phyloP scores from a whole-genome alignment of 805 yeast genomes.

The Lachancea nothofagi region DNA sequence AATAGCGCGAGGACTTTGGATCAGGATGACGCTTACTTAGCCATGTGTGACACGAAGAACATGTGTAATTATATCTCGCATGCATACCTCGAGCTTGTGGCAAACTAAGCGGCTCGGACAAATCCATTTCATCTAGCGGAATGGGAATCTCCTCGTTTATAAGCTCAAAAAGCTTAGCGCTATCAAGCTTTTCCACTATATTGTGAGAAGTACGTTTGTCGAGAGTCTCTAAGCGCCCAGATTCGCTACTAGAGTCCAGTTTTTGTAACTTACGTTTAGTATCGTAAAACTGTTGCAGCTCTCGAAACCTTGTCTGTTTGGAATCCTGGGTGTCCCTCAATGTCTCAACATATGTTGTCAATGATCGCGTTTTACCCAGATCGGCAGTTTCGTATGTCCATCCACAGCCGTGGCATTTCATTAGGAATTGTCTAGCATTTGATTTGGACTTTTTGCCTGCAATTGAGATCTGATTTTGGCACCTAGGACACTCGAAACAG shows the following conservation, averaged over 20 bases:
- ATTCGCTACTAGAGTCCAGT: background rate
- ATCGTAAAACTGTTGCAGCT: constrained; percentile 1
- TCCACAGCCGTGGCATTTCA: constrained; percentile 11
- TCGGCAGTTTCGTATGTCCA: background rate
- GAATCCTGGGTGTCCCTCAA: background rate
- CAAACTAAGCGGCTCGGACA: background rate
- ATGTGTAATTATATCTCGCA: constrained; percentile 3
- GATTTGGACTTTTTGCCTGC: background rate
- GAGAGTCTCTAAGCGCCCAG: background rate
- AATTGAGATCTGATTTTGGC: constrained; percentile 5
- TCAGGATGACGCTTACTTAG: constrained; percentile 1
- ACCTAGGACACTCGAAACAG: constrained; percentile 12
- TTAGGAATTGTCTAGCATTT: background rate
- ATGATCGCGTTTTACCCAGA: background rate
- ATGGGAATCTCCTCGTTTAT: constrained; percentile 5
- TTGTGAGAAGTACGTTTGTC: constrained; percentile 1
- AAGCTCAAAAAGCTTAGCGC: constrained; percentile 5
- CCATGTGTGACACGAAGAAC: constrained; percentile 3
- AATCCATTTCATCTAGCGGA: background rate
- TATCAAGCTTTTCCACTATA: background rate
- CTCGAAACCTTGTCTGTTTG: constrained; percentile 1
- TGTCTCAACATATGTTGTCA: constrained; percentile 6
- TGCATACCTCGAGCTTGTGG: constrained; percentile 1
- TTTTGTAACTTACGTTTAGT: constrained; percentile 3
- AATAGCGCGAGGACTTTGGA: constrained; percentile 5